Evolutionary conservation across 75 land plant species (phyloP).

Genomic region (Cunninghamia lanceolata): DNA sequence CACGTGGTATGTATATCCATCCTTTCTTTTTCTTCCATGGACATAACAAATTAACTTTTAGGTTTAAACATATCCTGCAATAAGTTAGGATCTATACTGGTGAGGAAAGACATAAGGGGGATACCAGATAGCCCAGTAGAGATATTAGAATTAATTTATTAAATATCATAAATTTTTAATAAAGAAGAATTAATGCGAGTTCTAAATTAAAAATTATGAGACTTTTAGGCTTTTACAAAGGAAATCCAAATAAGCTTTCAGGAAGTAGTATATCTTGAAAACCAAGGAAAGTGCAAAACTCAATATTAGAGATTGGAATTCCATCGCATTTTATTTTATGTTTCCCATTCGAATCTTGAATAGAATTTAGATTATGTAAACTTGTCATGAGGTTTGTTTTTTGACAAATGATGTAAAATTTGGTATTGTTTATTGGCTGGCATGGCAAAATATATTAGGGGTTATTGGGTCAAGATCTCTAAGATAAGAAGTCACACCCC

Average conservation of each 20-base stretch:
- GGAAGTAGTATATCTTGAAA: background rate
- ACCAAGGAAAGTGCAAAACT: background rate
- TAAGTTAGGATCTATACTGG: background rate
- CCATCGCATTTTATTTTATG: background rate
- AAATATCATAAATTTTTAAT: background rate
- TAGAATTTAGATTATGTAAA: background rate
- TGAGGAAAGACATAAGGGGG: background rate
- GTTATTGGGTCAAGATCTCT: background rate
- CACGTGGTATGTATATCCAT: conserved; percentile 48
- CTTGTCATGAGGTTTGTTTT: background rate
- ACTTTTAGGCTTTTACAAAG: background rate
- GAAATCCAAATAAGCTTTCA: background rate
- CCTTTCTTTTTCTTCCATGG: background rate
- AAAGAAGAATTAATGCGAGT: background rate
- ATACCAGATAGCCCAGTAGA: background rate
- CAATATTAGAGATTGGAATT: background rate
- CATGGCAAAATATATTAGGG: background rate
- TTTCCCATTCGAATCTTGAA: background rate
- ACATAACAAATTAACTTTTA: background rate
- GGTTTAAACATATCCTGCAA: background rate
- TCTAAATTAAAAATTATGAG: background rate
- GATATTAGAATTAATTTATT: background rate
- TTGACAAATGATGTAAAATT: background rate
- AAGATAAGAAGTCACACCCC: background rate
- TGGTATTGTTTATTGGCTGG: background rate